Evolutionary conservation across 2,329 filamentous ascomycete species (phyloP).

Genomic region (Diaporthe ampelina): DNA sequence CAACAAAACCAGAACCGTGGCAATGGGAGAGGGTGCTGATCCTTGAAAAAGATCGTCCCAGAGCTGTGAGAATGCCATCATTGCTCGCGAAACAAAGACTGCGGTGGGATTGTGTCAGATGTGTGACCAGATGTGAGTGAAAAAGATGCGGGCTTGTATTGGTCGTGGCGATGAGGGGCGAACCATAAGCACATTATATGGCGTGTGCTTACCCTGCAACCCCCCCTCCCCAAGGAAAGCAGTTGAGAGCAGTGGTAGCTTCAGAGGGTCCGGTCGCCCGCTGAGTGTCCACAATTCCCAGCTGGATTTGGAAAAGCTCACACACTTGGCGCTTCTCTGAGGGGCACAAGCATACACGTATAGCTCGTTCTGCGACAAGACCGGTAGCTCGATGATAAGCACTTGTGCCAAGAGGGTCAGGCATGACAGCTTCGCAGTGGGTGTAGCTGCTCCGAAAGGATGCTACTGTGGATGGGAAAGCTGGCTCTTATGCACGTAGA

Average conservation of each 20-base stretch:
- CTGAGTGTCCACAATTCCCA: background rate
- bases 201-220: background rate
- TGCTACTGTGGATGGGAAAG: background rate
- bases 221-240: background rate
- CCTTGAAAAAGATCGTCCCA: background rate
- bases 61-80: background rate
- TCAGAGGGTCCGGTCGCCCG: background rate
- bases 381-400: background rate
- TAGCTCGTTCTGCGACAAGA: background rate
- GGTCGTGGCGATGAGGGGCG: constrained; percentile 1
- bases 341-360: background rate
- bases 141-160: background rate
- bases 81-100: background rate
- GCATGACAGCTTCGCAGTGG: background rate
- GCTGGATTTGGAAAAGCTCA: background rate
- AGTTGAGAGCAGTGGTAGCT: background rate
- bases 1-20: background rate
- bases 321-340: background rate
- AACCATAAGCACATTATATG: background rate
- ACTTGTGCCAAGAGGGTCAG: background rate
- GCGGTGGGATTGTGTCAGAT: background rate
- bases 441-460: too few species aligned
- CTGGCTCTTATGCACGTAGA: background rate
- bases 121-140: background rate
- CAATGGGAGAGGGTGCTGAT: background rate